Evolutionary conservation across 1,139 yeast genomes (phyloP), one percentile per base, ranked within the genome.

Genomic region (Yarrowia galli): DNA sequence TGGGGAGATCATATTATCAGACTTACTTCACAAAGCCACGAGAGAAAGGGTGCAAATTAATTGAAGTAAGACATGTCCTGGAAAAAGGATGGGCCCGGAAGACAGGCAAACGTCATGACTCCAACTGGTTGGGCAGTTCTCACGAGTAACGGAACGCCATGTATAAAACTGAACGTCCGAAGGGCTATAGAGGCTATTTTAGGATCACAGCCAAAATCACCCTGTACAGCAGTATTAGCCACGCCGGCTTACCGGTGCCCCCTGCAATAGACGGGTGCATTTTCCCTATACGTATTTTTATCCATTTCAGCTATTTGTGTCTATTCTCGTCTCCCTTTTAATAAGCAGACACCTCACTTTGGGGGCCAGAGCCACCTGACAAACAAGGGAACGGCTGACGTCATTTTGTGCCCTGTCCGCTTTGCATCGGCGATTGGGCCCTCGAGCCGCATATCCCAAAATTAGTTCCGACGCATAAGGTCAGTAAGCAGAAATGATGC

Each of bases 341-440:
- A n/a, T 42, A 20, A 43, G 46, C 46, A 43, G 4, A 45, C 32
- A 7, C n/a, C 40, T 16, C n/a, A 15, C 40, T 16, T 15, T 35
- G 8, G 40, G n/a, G 40, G 7, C n/a, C n/a, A 13, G 22, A 9
- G 36, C 36, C 56, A 51, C 42, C 18, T 32, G 15, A 53, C 45
- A 20, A 10, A 20, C 43, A 40, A 42, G 20, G 25, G 42, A 20
- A 32, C 40, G 56, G 32, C 58, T 54, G 61, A 54, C 61, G 61
- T 54, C 61, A 54, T 43, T 20, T 53, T 16, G 45, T 9, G 8
- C 7, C 54, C 53, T 12, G 54, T 18, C 23, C 23, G 18, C 56
- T 13, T 53, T n/a, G 60, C 60, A 53, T 53, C 60, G 58, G 60
- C 45, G 46, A 38, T 54, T 54, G 45, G 45, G 43, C 13, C 40